phyloP scores from a whole-genome alignment of 2,329 filamentous ascomycete species.

The Trichophyton rubrum region DNA sequence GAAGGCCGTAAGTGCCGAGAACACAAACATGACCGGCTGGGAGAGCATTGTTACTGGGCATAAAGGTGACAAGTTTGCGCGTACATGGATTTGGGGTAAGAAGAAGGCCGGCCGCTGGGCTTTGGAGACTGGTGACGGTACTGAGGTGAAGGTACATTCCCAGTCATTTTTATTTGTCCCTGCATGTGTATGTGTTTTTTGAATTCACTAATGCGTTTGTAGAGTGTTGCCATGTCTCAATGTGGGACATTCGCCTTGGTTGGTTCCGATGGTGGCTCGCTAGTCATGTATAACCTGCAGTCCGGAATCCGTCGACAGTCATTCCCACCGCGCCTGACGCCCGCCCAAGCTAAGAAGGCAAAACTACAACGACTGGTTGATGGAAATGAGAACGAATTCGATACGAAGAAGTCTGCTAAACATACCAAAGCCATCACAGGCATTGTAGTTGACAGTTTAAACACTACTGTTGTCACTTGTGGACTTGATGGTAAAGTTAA shows the following conservation, averaged over 20 bases:
- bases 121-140: slow-evolving; percentile 70
- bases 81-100: slow-evolving; percentile 97
- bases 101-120: slow-evolving; percentile 89
- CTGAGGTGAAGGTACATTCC: slow-evolving; percentile 49
- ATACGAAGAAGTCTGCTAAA: slow-evolving; percentile 48
- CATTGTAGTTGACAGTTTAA: slow-evolving; percentile 76
- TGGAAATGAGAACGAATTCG: slow-evolving; percentile 32
- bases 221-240: slow-evolving; percentile 74
- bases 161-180: neutral
- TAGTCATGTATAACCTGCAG: slow-evolving; percentile 96
- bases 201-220: slow-evolving; percentile 10
- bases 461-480: slow-evolving; percentile 73
- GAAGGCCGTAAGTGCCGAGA: slow-evolving; percentile 53
- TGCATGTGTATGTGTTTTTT: neutral
- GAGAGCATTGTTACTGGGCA: slow-evolving; percentile 94
- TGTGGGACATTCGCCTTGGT: slow-evolving; percentile 91
- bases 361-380: slow-evolving; percentile 51
- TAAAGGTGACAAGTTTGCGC: slow-evolving; percentile 66
- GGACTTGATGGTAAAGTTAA: slow-evolving; percentile 85
- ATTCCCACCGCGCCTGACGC: slow-evolving; percentile 69
- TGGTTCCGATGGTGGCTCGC: slow-evolving; percentile 66
- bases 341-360: slow-evolving; percentile 63
- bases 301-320: slow-evolving; percentile 78
- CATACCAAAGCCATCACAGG: slow-evolving; percentile 78
- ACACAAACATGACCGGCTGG: slow-evolving; percentile 77